Conservation (phyloP, 2,329 filamentous ascomycete species). For the Colletotrichum zoysiae region DNA sequence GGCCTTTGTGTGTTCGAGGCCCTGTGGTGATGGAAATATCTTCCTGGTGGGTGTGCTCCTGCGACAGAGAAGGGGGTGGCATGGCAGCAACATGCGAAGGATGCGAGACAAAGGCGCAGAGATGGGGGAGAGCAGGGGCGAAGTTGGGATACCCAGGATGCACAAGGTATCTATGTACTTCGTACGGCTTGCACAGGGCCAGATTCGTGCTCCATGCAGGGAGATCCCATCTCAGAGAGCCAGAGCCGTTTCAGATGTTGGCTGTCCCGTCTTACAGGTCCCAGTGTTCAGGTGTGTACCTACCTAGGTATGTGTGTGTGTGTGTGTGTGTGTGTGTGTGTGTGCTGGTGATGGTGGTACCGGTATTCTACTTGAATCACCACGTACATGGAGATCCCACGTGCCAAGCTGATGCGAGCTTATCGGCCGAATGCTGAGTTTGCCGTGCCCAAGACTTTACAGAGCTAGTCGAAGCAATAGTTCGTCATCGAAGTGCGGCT, state of each 20-base stretch:
- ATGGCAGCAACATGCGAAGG: not conserved
- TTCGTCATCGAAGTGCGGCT: conserved; percentile 4
- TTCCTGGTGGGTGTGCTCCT: not conserved
- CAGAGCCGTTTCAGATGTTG: conserved; percentile 39
- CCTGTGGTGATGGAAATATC: not conserved
- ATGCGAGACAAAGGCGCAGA: not conserved
- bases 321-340: not conserved
- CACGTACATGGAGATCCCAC: conserved; percentile 13
- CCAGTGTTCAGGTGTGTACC: not conserved
- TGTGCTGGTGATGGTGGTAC: not conserved
- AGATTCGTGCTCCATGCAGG: conserved; percentile 35
- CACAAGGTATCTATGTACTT: not conserved
- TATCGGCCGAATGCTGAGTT: conserved; percentile 26
- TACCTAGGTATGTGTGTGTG: no score
- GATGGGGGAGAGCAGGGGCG: not conserved
- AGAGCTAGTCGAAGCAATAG: not conserved
- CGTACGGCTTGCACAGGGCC: conserved; percentile 11
- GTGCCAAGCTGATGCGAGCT: conserved; percentile 25
- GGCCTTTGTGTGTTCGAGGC: conserved; percentile 7
- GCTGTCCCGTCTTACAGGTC: conserved; percentile 26
- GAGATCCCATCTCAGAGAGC: conserved; percentile 35
- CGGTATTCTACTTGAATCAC: not conserved
- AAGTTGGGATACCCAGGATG: conserved; percentile 17
- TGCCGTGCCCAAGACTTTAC: not conserved
- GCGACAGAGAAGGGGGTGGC: conserved; percentile 2